phyloP scores from a whole-genome alignment of 2,329 filamentous ascomycete genomes.

The Fusarium armeniacum region DNA sequence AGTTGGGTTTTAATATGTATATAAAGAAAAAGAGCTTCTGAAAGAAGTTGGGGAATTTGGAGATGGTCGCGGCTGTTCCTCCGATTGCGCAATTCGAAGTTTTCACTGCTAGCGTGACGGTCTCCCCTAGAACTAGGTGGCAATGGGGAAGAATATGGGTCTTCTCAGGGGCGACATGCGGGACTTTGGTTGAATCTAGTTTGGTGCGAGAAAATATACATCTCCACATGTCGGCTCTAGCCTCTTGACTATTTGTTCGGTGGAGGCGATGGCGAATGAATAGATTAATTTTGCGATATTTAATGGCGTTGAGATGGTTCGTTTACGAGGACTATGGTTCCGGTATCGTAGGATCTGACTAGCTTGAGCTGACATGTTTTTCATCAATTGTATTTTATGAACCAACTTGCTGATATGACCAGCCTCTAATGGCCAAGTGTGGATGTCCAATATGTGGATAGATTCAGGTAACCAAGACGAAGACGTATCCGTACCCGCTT shows the following conservation, averaged over 20 bases:
- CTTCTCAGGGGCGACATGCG: not conserved
- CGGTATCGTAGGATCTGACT: not conserved
- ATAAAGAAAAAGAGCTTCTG: not conserved
- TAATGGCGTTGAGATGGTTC: not conserved
- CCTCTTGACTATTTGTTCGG: not conserved
- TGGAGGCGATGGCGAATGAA: conserved; percentile 11
- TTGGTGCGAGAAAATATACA: conserved; percentile 19
- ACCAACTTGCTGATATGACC: not conserved
- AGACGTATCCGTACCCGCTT: not conserved
- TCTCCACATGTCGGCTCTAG: conserved; percentile 15
- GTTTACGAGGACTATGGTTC: not conserved
- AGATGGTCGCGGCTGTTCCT: too few species aligned
- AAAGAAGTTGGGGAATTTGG: not conserved
- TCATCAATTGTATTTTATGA: not conserved
- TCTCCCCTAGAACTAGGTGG: conserved; percentile 17
- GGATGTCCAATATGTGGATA: not conserved
- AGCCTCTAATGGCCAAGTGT: not conserved
- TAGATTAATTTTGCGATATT: not conserved
- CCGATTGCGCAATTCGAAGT: conserved; percentile 46
- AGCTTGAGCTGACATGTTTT: not conserved
- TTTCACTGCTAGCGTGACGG: conserved; percentile 34
- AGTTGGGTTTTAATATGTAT: not conserved
- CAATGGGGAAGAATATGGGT: conserved; percentile 34
- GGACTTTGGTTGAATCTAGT: conserved; percentile 11
- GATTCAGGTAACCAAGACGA: not conserved